phyloP scores from a whole-genome alignment of 129 eudicot species.

The Smallanthus sonchifolius region DNA sequence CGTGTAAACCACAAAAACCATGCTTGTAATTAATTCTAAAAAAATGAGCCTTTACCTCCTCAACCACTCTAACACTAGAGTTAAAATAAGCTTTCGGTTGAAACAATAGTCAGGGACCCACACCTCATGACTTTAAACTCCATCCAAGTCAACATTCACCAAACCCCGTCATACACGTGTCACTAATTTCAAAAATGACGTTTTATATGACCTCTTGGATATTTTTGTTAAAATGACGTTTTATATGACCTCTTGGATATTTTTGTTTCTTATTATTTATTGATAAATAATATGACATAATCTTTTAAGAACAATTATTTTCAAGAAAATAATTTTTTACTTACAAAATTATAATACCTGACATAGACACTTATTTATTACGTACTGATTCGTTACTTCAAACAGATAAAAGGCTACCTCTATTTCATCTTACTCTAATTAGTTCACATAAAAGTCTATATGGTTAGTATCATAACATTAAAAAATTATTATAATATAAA shows the following conservation, averaged over 20 bases:
- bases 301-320: no score
- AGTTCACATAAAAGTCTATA: neutral
- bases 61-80: conserved; percentile 1
- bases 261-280: neutral
- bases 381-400: neutral
- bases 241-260: neutral
- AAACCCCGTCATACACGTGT: neutral
- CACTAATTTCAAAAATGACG: neutral
- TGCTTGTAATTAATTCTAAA: no score
- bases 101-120: conserved; percentile 12
- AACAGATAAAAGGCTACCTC: neutral
- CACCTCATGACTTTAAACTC: neutral
- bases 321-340: no score
- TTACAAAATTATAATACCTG: no score
- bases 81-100: conserved; percentile 28
- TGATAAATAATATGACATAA: neutral
- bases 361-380: no score
- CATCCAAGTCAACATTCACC: conserved; percentile 26
- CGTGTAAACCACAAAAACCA: no score
- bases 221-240: neutral
- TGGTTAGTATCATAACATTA: neutral
- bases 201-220: neutral
- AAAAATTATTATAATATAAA: neutral
- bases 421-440: neutral
- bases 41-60: neutral